Evolutionary conservation across 306 rosid genomes (phyloP), one percentile per base, ranked within the genome.

Genomic region (Acmispon strigosus): DNA sequence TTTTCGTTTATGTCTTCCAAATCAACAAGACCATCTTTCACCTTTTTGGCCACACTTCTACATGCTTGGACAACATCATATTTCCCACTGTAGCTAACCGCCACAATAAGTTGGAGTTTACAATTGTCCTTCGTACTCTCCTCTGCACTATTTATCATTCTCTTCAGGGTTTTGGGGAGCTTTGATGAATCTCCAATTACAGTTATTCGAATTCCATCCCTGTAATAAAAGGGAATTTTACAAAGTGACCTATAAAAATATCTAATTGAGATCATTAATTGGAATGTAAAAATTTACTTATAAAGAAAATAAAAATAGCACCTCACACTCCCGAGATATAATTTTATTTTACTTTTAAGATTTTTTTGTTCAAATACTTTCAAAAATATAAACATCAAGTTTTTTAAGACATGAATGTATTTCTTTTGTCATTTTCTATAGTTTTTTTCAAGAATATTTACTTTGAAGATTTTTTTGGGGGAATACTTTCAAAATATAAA

Each of bases 21-120:
- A 16, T 76, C 7, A 41, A 90, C 4, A 5, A 24, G 3, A 0
- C 87, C 91, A 64, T 85, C 87, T 74, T 82, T 81, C 2, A 84
- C 96, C 65, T 84, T 86, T 36, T 50, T 42, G 0, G 93, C 92
- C 0, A 88, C 78, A 45, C 75, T 79, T 47, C 70, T 82, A 63
- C 96, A 92, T 11, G 98, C 98, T 58, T 92, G 89, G 12, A 90
- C 81, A 10, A 88, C 78, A 82, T 92, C 96, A n/a, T 90, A 82
- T 73, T 86, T 85, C 6, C 98, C 96, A 49, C 98, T 84, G 69
- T 90, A 92, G 82, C 84, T 84, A 7, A 80, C 77, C 10, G 93
- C 98, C 3, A 92, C 66, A 11, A 92, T 82, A 0, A 92, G 66
- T 62, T 92, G 98, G 36, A 86, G 69, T 54, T 50, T 50, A 0